phyloP scores from a whole-genome alignment of 805 yeast species.

The Yamadazyma insecticola region DNA sequence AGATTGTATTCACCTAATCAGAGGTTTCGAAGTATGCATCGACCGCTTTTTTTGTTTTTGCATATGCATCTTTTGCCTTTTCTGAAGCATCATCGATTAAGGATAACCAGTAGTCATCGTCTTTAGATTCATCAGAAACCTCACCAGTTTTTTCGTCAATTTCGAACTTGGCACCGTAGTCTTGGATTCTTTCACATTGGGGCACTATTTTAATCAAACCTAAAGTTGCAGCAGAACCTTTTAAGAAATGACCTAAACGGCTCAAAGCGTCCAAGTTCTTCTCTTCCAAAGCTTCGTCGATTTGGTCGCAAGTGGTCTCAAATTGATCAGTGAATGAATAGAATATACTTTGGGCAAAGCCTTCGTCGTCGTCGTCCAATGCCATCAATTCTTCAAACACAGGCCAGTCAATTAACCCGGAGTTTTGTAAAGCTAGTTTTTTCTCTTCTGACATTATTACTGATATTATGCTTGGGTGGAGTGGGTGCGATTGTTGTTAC shows the following conservation, averaged over 20 bases:
- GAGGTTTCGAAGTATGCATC: slow-evolving; percentile 53
- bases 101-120: slow-evolving; percentile 34
- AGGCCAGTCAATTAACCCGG: slow-evolving; percentile 80
- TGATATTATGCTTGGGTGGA: neutral
- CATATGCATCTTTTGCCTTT: slow-evolving; percentile 49
- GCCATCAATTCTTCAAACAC: slow-evolving; percentile 83
- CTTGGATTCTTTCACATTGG: slow-evolving; percentile 91
- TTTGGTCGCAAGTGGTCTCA: slow-evolving; percentile 66
- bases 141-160: slow-evolving; percentile 9
- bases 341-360: slow-evolving; percentile 74
- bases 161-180: slow-evolving; percentile 60
- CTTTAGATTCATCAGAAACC: slow-evolving; percentile 6
- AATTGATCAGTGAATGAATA: slow-evolving; percentile 90
- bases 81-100: slow-evolving; percentile 51
- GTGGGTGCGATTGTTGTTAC: too few species aligned
- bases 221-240: slow-evolving; percentile 92
- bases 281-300: slow-evolving; percentile 50
- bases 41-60: slow-evolving; percentile 45
- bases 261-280: slow-evolving; percentile 57
- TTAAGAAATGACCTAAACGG: slow-evolving; percentile 83
- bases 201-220: slow-evolving; percentile 79
- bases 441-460: slow-evolving; percentile 13
- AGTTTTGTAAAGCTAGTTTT: slow-evolving; percentile 30
- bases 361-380: slow-evolving; percentile 97
- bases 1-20: too few species aligned